A percentile compares a stretch with the other conserved stretches of the same genome.
These are phyloP conservation scores for Cystoisospora suis DNA, from an alignment of 169 alveolate genomes.

Conservation along the genomic window DNA sequence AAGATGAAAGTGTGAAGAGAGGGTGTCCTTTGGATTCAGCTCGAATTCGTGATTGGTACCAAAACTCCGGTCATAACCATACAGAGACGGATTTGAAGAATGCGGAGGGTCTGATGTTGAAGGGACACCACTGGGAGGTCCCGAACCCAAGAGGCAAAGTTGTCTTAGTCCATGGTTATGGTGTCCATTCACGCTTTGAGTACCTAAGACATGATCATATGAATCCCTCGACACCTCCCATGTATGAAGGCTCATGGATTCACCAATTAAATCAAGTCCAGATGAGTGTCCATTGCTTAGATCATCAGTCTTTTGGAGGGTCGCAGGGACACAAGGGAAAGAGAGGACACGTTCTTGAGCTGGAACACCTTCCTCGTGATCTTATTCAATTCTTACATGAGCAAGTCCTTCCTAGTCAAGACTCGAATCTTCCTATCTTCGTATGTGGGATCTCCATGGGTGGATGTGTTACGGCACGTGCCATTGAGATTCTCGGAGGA, in stretches of 20 bases:
- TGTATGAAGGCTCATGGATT: constrained; percentile 15
- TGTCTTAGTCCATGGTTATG: constrained; percentile 4
- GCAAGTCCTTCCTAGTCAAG: constrained; percentile 2
- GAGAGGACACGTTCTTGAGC: neutral
- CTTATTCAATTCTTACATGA: constrained; percentile 13
- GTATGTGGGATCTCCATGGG: constrained; percentile 38
- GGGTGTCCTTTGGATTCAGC: too few relatives aligned
- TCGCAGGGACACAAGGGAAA: constrained; percentile 29
- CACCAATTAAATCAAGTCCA: neutral
- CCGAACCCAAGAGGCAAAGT: neutral
- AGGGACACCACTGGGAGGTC: constrained; percentile 11
- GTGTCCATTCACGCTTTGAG: constrained; percentile 17
- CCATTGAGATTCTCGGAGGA: neutral
- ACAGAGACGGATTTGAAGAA: neutral
- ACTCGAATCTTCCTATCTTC: constrained; percentile 16
- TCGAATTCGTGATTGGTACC: neutral
- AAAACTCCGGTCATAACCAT: neutral
- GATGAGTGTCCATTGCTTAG: constrained; percentile 6
- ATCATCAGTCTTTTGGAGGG: constrained; percentile 4
- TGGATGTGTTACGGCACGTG: constrained; percentile 36
- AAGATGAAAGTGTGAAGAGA: too few relatives aligned
- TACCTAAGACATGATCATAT: constrained; percentile 9
- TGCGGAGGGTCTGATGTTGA: constrained; percentile 2
- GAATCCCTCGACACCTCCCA: neutral
- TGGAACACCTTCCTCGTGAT: constrained; percentile 31